phyloP scores from a whole-genome alignment of 1,284 basidiomycete species.

The Stereum hirsutum region DNA sequence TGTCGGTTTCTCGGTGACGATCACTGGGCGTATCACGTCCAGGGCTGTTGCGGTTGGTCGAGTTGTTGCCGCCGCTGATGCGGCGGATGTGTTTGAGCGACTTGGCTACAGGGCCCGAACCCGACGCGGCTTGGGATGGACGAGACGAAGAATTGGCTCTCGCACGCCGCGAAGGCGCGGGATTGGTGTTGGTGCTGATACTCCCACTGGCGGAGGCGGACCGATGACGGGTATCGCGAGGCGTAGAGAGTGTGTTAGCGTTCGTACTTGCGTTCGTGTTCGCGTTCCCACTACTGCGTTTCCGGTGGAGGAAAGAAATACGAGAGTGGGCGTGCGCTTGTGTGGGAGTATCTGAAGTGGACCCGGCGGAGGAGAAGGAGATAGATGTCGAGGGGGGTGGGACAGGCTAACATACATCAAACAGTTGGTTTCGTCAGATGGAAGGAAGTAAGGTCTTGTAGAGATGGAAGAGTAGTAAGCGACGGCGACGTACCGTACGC shows the following conservation, averaged over 20 bases:
- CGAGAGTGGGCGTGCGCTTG: slow-evolving; percentile 8
- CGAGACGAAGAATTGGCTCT: too few species aligned
- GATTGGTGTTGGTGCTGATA: slow-evolving; percentile 7
- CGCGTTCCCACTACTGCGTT: background rate
- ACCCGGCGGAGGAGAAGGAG: slow-evolving; percentile 6
- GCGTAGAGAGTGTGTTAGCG: too few species aligned
- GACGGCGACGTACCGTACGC: slow-evolving; percentile 8
- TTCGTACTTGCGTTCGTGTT: too few species aligned
- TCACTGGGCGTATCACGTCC: too few species aligned
- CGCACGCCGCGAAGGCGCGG: too few species aligned
- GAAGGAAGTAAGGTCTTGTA: background rate
- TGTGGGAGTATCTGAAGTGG: too few species aligned
- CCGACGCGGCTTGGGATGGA: too few species aligned
- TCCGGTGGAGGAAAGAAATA: slow-evolving; percentile 10
- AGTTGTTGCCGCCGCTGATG: too few species aligned
- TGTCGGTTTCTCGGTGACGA: too few species aligned
- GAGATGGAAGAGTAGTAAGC: background rate
- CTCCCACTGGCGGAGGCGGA: slow-evolving; percentile 9
- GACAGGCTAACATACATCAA: background rate
- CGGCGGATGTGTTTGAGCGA: too few species aligned
- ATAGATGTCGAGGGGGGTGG: background rate
- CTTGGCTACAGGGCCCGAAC: too few species aligned
- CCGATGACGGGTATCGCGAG: too few species aligned
- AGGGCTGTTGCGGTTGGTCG: slow-evolving; percentile 29
- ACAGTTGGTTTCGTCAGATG: background rate